These are phyloP conservation scores for Helotiales sp. DNA, from an alignment of 2,329 filamentous ascomycete species.

Conservation along the genomic window DNA sequence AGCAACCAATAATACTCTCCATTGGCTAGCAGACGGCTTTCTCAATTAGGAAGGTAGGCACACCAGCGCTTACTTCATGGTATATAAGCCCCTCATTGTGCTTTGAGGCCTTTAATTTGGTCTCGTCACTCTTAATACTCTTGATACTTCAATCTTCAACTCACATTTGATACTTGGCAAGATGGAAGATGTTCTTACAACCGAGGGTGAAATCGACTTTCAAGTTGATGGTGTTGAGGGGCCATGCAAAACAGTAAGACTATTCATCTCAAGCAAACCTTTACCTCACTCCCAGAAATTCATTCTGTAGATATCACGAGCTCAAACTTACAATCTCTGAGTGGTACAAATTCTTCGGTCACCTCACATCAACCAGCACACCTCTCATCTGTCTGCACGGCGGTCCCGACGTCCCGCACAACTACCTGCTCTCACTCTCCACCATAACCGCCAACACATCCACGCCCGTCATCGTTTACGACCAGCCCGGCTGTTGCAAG, in stretches of 20 bases:
- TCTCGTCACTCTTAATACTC: neutral
- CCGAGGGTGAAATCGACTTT: constrained; percentile 24
- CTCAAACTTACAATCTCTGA: neutral
- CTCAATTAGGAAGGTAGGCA: neutral
- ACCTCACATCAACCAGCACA: constrained; percentile 37
- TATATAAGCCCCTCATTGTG: neutral
- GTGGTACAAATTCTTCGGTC: constrained; percentile 47
- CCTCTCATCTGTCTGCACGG: constrained; percentile 43
- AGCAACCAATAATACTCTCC: too few species aligned
- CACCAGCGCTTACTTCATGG: neutral
- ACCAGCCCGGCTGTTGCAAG: constrained; percentile 56
- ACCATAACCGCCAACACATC: constrained; percentile 45
- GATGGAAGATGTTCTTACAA: constrained; percentile 4
- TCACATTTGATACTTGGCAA: neutral
- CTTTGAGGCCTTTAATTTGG: too few species aligned
- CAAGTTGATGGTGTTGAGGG: constrained; percentile 20
- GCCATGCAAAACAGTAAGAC: constrained; percentile 26
- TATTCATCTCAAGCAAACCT: neutral
- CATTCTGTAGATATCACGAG: neutral
- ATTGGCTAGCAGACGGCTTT: neutral
- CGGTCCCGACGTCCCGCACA: constrained; percentile 42
- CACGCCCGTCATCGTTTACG: constrained; percentile 57
- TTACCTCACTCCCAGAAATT: neutral
- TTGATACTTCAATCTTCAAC: neutral
- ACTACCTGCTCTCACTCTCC: constrained; percentile 49